phyloP scores from a whole-genome alignment of 352 stramenopile species.

The Globisporangium polare region DNA sequence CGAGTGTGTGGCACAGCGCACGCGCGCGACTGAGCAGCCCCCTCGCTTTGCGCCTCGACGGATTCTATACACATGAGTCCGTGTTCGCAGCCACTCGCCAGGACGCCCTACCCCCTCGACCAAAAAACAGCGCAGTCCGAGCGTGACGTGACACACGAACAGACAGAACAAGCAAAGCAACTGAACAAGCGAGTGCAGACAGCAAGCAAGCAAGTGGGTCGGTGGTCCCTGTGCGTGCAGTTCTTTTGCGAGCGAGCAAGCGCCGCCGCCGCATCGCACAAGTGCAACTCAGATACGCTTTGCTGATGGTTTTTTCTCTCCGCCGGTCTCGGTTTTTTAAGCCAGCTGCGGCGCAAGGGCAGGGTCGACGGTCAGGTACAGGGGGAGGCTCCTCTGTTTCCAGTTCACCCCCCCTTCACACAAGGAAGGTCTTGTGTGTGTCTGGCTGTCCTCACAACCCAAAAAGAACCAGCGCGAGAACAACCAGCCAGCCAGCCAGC shows the following conservation, averaged over 20 bases:
- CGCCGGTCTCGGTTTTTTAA: conserved; percentile 38
- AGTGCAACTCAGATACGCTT: conserved; percentile 24
- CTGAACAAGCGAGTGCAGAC: neutral
- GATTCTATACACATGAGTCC: no score
- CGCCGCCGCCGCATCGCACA: conserved; percentile 36
- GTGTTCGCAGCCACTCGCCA: neutral
- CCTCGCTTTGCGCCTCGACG: no score
- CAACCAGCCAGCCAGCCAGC: conserved; percentile 4
- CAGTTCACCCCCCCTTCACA: conserved; percentile 20
- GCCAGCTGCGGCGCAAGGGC: conserved; percentile 9
- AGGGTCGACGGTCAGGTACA: conserved; percentile 3
- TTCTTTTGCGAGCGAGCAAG: conserved; percentile 1
- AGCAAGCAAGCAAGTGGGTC: neutral
- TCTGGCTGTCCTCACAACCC: conserved; percentile 11
- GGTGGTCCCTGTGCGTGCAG: neutral
- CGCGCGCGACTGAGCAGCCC: no score
- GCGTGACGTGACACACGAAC: conserved; percentile 48
- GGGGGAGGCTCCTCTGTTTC: conserved; percentile 18
- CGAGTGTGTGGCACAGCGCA: no score
- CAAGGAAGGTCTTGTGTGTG: conserved; percentile 3
- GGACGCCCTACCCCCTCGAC: neutral
- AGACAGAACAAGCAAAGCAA: conserved; percentile 15
- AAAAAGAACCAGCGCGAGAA: conserved; percentile 14
- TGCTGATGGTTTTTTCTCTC: conserved; percentile 29
- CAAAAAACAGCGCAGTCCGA: conserved; percentile 9